Base-by-base conservation (phyloP, 305 asterid species). In the Salvia sclarea region DNA sequence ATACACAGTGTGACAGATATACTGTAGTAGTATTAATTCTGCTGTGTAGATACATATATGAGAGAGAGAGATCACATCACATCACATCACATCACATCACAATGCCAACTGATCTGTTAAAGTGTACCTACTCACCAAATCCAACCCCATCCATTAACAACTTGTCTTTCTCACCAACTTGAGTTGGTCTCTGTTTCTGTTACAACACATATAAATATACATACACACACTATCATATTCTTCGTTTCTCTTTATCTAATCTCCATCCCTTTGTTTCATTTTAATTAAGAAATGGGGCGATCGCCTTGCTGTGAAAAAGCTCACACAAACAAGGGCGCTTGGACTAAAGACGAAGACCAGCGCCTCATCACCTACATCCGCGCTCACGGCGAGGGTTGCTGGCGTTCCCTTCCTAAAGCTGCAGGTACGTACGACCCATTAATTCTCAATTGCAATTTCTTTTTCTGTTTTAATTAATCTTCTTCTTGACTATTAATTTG, bases 371-470 rank as follows among this genome's bases (percentile, higher is more conserved):
- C 11, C 50, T 82, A 88, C 78, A 85, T 88, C 74, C 82, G 86
- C 13, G 70, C 83, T 43, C 95, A 88, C 48, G 95, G 95, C 8
- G 92, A 88, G 71, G 95, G 95, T 60, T 82, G 91, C 78, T 88
- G 95, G 95, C 95, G 95, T 67, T 88, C 95, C 48, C 95, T 88
- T 72, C 95, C 95, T 24, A 82, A 83, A 85, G 82, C 92, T 38
- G 95, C 95, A 47, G 95, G 95, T 87, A 81, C 77, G 95, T 87
- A 81, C 77, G 59, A 67, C 13, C 33, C 2, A 68, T 47, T 56
- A 17, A 66, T 66, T 20, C 44, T 10, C 1, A 38, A 38, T 9
- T 9, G 11, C 1, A 7, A 2, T 33, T 38, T 38, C n/a, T 38
- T 10, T 61, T 43, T 30, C 1, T 20, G 10, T 13, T 25, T 37